These are phyloP conservation scores for Salix purpurea DNA, from an alignment of 345 rosid species.

Conservation along the genomic window DNA sequence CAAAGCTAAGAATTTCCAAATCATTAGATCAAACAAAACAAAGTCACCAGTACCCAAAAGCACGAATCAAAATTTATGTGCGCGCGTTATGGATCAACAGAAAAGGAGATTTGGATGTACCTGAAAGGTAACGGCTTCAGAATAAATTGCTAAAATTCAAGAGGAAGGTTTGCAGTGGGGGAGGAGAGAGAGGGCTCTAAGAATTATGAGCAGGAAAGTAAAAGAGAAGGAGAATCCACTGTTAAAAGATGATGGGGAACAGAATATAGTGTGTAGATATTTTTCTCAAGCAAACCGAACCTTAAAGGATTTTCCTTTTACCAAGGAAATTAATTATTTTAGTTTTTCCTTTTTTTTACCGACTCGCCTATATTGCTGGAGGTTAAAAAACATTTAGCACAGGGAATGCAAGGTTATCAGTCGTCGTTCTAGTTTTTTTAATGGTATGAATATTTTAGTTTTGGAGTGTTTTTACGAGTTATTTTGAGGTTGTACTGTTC, in stretches of 20 bases:
- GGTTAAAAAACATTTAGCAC: too few relatives aligned
- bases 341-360: neutral
- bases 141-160: neutral
- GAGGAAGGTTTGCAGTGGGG: neutral
- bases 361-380: too few relatives aligned
- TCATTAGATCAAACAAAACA: neutral
- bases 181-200: neutral
- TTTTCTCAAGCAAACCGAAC: too few relatives aligned
- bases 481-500: rapidly evolving
- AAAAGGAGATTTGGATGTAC: neutral
- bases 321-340: neutral
- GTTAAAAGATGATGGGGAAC: neutral
- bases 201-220: neutral
- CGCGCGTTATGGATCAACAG: neutral
- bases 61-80: neutral
- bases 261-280: neutral
- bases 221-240: neutral
- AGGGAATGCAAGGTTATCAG: too few relatives aligned
- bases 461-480: rapidly evolving
- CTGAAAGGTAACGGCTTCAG: neutral
- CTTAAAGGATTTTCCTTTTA: too few relatives aligned
- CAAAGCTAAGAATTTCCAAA: neutral
- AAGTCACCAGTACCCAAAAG: neutral
- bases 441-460: too few relatives aligned
- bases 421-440: too few relatives aligned